Conservation (phyloP, 139 green algal species). For the Pycnococcus provasolii region DNA sequence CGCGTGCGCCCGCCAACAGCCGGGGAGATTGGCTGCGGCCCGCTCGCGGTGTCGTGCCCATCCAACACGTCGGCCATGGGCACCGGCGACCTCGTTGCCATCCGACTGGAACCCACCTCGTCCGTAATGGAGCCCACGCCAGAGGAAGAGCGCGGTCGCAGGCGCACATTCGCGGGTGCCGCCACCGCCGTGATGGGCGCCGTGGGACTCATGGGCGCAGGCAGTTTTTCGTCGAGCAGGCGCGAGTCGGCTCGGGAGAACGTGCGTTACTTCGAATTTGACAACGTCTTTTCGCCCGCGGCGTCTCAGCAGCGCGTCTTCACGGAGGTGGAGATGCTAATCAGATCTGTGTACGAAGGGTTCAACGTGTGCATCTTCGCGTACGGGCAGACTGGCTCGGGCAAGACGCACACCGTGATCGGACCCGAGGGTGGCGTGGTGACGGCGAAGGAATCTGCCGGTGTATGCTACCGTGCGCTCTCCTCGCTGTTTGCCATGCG, state of each 20-base stretch:
- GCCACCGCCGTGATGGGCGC: too few relatives aligned
- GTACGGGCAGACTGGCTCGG: slow-evolving; percentile 26
- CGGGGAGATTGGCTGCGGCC: too few relatives aligned
- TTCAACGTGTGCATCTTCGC: slow-evolving; percentile 29
- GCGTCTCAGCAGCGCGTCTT: slow-evolving; percentile 8
- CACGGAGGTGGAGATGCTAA: slow-evolving; percentile 6
- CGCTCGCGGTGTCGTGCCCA: too few relatives aligned
- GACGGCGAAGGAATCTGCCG: background rate
- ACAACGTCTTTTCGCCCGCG: slow-evolving; percentile 22
- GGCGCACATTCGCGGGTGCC: too few relatives aligned
- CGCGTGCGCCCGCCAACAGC: slow-evolving; percentile 25
- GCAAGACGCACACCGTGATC: slow-evolving; percentile 29
- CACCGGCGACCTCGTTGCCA: too few relatives aligned
- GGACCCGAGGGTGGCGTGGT: slow-evolving; percentile 9
- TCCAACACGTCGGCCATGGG: too few relatives aligned
- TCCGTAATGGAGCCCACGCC: too few relatives aligned
- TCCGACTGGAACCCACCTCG: too few relatives aligned
- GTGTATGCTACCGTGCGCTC: slow-evolving; percentile 34
- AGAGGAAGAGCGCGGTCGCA: too few relatives aligned
- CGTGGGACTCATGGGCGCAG: too few relatives aligned
- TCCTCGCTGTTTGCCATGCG: slow-evolving; percentile 26
- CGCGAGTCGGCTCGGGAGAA: too few relatives aligned
- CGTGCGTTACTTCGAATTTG: slow-evolving; percentile 14
- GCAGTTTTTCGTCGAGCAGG: too few relatives aligned
- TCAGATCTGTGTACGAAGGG: slow-evolving; percentile 21